Conservation (phyloP, 1,139 yeast genomes). For the Blastobotrys ciferrii region DNA sequence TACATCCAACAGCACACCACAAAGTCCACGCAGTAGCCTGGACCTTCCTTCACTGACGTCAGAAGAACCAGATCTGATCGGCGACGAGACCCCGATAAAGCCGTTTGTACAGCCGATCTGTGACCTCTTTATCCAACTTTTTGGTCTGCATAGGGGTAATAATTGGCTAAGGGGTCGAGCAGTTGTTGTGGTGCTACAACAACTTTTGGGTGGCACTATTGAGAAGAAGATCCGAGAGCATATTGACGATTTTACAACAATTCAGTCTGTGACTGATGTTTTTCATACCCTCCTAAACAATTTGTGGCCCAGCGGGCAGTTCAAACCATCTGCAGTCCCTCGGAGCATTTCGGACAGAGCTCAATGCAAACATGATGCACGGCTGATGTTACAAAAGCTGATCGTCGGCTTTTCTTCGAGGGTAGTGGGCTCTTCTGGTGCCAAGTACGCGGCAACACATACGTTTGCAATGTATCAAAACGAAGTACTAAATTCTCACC, state of each 20-base stretch:
- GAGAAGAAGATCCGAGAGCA: slow-evolving; percentile 65
- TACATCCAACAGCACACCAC: slow-evolving; percentile 1
- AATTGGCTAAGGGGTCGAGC: slow-evolving; percentile 85
- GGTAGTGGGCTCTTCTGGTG: slow-evolving; percentile 67
- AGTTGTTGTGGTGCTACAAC: slow-evolving; percentile 75
- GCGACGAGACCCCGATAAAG: slow-evolving; percentile 35
- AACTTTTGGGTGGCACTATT: slow-evolving; percentile 81
- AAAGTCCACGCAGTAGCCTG: slow-evolving; percentile 3
- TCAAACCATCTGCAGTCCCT: slow-evolving; percentile 29
- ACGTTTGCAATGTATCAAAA: slow-evolving; percentile 73
- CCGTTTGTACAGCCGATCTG: slow-evolving; percentile 81
- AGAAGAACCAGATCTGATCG: neutral
- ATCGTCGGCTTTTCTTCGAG: slow-evolving; percentile 67
- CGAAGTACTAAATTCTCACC: slow-evolving; percentile 63
- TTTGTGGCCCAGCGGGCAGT: slow-evolving; percentile 64
- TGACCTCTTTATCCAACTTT: slow-evolving; percentile 67
- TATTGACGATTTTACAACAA: slow-evolving; percentile 45
- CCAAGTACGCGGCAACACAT: slow-evolving; percentile 59
- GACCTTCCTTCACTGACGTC: neutral
- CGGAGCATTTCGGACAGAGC: slow-evolving; percentile 54
- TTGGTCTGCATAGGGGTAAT: slow-evolving; percentile 63
- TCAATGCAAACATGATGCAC: slow-evolving; percentile 58
- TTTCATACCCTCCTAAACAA: slow-evolving; percentile 45
- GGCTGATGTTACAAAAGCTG: slow-evolving; percentile 52
- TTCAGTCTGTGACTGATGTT: slow-evolving; percentile 49